Percentiles rank a stretch among this genome's conserved stretches.
phyloP scores from a whole-genome alignment of 2,329 filamentous ascomycete species.

The Cladosporium sp. region DNA sequence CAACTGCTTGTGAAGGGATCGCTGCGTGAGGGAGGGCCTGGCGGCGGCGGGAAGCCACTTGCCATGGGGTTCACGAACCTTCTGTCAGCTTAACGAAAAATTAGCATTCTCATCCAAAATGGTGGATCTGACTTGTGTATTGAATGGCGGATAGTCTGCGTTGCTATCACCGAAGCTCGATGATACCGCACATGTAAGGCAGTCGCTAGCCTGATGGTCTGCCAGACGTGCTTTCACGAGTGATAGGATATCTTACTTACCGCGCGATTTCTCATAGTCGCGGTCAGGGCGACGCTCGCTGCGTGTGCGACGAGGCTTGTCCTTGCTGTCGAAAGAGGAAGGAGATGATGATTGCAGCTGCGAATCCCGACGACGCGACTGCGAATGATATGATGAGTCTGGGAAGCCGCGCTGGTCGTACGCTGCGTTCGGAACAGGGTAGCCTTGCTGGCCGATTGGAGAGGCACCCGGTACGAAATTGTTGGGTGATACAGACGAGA shows the following conservation, averaged over 20 bases:
- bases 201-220: too few relatives aligned
- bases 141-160: too few relatives aligned
- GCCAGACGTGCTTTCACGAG: neutral
- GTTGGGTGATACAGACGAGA: constrained; percentile 23
- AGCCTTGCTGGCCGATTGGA: neutral
- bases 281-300: constrained; percentile 16
- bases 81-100: constrained; percentile 27
- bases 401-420: neutral
- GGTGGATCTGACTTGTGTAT: too few relatives aligned
- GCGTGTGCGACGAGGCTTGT: constrained; percentile 11
- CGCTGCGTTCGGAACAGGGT: neutral
- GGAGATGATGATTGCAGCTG: neutral
- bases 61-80: constrained; percentile 21
- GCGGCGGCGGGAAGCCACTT: neutral
- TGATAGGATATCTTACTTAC: constrained; percentile 25
- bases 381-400: neutral
- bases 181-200: too few relatives aligned
- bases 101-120: constrained; percentile 23
- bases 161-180: too few relatives aligned
- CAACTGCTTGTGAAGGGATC: neutral
- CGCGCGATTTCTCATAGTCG: constrained; percentile 16
- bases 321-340: constrained; percentile 17
- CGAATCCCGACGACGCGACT: neutral
- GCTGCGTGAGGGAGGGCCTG: neutral
- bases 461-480: constrained; percentile 14